phyloP scores from a whole-genome alignment of 306 rosid species.

The Begonia loranthoides region DNA sequence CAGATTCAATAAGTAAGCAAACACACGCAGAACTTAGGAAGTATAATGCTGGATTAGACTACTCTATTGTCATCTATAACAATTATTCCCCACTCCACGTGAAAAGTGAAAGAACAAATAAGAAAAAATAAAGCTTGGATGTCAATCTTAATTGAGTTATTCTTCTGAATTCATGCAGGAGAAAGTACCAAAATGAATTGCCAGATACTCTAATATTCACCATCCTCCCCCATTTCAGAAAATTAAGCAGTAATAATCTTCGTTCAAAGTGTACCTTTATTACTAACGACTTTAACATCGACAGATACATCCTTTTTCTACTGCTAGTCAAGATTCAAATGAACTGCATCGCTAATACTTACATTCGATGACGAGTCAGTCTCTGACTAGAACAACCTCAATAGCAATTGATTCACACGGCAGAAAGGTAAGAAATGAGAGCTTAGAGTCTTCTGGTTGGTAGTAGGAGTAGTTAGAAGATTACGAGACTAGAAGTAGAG shows the following conservation, averaged over 20 bases:
- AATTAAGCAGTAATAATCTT: background rate
- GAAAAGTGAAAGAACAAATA: too few species aligned
- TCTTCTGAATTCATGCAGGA: background rate
- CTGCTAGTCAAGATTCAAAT: background rate
- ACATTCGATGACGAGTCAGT: slow-evolving; percentile 7
- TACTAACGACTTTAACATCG: slow-evolving; percentile 6
- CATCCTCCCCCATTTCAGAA: background rate
- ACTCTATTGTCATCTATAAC: slow-evolving; percentile 3
- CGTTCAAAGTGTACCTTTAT: slow-evolving; percentile 12
- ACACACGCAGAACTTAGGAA: too few species aligned
- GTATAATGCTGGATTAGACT: slow-evolving; percentile 10
- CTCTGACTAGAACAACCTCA: slow-evolving; percentile 37
- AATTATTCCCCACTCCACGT: slow-evolving; percentile 8
- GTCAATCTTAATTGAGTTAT: background rate
- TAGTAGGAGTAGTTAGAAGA: slow-evolving; percentile 16
- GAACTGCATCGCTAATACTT: background rate
- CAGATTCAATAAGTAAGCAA: too few species aligned
- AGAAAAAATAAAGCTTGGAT: background rate
- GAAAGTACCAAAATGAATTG: background rate
- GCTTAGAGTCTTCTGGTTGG: background rate
- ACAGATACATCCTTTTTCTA: background rate
- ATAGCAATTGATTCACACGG: slow-evolving; percentile 14
- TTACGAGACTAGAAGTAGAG: slow-evolving; percentile 23
- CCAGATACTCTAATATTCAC: too few species aligned
- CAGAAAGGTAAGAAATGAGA: slow-evolving; percentile 15